A percentile compares a stretch with the other conserved stretches of the same genome.
Evolutionary conservation across 257 asterid genomes (phyloP).

Genomic region (Fraxinus americana): DNA sequence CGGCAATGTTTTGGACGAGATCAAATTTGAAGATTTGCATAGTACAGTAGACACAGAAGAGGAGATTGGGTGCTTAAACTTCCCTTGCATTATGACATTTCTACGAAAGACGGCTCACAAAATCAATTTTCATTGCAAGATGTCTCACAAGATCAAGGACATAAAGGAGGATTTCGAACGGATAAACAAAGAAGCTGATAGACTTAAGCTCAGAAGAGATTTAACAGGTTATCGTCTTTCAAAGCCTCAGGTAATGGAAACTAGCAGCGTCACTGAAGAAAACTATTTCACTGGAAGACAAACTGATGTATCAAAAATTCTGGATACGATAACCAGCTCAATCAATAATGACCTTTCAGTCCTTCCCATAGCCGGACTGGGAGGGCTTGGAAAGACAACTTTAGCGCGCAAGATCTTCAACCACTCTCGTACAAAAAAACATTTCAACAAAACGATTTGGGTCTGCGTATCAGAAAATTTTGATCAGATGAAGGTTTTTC

Average conservation of each 20-base stretch:
- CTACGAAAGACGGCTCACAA: constrained; percentile 8
- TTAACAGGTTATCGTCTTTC: neutral
- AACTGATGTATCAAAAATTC: constrained; percentile 2
- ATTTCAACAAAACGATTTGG: neutral
- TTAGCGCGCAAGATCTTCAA: neutral
- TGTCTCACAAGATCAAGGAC: too few relatives aligned
- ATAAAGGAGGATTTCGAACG: neutral
- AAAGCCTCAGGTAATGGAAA: neutral
- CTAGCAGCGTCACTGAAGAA: constrained; percentile 6
- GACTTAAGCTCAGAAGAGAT: constrained; percentile 2
- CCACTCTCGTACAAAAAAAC: neutral
- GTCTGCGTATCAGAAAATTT: too few relatives aligned
- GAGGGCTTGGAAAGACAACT: neutral
- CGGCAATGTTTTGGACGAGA: constrained; percentile 29
- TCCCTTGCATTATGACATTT: neutral
- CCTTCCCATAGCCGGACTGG: neutral
- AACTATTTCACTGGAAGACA: constrained; percentile 26
- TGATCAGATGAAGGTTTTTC: too few relatives aligned
- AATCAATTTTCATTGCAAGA: too few relatives aligned
- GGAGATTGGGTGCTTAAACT: neutral
- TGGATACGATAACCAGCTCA: neutral
- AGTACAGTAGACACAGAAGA: neutral
- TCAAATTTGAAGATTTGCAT: constrained; percentile 8
- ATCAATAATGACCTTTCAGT: constrained; percentile 11
- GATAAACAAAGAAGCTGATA: constrained; percentile 6